Evolutionary conservation across 768 basidiomycete genomes (phyloP).

Genomic region (Pholiota microspora): DNA sequence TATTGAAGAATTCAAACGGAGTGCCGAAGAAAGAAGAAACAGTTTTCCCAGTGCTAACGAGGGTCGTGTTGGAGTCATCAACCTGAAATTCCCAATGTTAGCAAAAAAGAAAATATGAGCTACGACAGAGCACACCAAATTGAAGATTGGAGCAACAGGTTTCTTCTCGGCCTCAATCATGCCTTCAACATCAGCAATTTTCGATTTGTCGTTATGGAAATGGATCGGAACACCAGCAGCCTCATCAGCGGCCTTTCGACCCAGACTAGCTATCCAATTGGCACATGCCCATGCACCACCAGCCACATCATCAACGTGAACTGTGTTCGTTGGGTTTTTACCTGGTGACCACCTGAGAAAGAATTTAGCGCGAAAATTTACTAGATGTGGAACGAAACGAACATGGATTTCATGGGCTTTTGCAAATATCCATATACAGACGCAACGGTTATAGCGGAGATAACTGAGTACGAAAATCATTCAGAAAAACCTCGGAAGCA

Average conservation of each 20-base stretch:
- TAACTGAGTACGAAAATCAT: slow-evolving; percentile 54
- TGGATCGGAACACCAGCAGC: slow-evolving; percentile 65
- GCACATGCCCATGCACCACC: slow-evolving; percentile 75
- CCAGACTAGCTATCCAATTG: slow-evolving; percentile 66
- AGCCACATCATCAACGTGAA: slow-evolving; percentile 80
- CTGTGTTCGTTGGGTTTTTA: slow-evolving; percentile 68
- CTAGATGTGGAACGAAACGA: slow-evolving; percentile 21
- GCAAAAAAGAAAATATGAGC: background rate
- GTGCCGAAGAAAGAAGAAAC: slow-evolving; percentile 76
- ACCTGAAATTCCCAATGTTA: slow-evolving; percentile 38
- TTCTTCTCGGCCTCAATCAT: slow-evolving; percentile 54
- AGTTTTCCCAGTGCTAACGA: slow-evolving; percentile 61
- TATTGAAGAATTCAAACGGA: slow-evolving; percentile 76
- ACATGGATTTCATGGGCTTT: slow-evolving; percentile 86
- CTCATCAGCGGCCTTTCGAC: slow-evolving; percentile 61
- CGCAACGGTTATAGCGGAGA: slow-evolving; percentile 70
- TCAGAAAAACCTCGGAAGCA: background rate
- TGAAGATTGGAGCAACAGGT: slow-evolving; percentile 76
- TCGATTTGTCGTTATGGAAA: slow-evolving; percentile 73
- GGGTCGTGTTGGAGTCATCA: slow-evolving; percentile 73
- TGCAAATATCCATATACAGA: slow-evolving; percentile 81
- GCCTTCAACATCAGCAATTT: slow-evolving; percentile 61
- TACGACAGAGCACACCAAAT: slow-evolving; percentile 50
- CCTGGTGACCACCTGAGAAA: slow-evolving; percentile 72
- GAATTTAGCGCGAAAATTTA: slow-evolving; percentile 13